Conservation (phyloP, 1,139 yeast species). For the Suhomyces atakaporum region DNA sequence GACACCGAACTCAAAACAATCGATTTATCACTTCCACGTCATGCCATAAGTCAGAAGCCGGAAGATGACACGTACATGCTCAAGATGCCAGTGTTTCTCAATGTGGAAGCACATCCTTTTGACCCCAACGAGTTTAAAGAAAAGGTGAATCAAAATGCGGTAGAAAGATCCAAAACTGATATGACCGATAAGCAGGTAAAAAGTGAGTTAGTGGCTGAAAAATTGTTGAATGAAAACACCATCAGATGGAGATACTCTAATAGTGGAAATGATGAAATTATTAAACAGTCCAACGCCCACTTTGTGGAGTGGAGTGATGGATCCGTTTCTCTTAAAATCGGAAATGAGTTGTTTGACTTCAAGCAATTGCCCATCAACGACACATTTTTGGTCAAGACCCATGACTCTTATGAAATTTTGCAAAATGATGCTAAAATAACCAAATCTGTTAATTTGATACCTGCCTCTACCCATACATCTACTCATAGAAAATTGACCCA, state of each 20-base stretch:
- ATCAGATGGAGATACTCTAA: constrained; percentile 90
- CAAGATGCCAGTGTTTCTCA: constrained; percentile 79
- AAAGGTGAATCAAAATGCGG: constrained; percentile 51
- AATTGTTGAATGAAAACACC: constrained; percentile 74
- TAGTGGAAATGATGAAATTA: constrained; percentile 60
- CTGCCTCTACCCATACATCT: constrained; percentile 81
- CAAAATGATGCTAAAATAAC: constrained; percentile 53
- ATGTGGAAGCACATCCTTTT: constrained; percentile 84
- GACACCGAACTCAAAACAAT: constrained; percentile 48
- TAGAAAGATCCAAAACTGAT: constrained; percentile 36
- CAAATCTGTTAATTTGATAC: constrained; percentile 73
- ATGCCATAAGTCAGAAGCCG: constrained; percentile 52
- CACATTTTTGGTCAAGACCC: constrained; percentile 70
- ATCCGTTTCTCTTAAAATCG: constrained; percentile 77
- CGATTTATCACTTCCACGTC: constrained; percentile 73
- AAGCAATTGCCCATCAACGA: constrained; percentile 67
- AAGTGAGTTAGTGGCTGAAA: constrained; percentile 50
- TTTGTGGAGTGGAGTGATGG: constrained; percentile 96
- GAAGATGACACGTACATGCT: constrained; percentile 54
- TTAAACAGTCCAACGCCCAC: constrained; percentile 86
- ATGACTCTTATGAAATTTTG: constrained; percentile 70
- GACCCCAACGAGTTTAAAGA: constrained; percentile 72
- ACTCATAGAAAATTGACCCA: constrained; percentile 80
- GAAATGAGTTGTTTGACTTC: constrained; percentile 84
- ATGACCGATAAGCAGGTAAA: constrained; percentile 38